Percentiles rank a stretch among this genome's conserved stretches.
Conservation (phyloP, 176 grass and related monocot species). For the Miscanthus lutarioriparius region DNA sequence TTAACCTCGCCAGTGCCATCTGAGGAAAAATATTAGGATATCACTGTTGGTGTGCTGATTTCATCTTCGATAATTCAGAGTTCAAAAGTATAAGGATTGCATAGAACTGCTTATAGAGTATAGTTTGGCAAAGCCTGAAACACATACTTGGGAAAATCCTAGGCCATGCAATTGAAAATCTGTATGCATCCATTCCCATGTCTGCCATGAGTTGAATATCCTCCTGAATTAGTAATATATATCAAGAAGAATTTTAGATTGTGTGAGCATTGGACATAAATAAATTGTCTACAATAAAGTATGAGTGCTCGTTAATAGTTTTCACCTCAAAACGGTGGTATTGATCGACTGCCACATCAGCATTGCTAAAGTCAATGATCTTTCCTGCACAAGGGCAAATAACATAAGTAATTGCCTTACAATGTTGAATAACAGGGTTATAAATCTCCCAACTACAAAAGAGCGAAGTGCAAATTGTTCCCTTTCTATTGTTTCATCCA, state of each 20-base stretch:
- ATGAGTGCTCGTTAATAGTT: neutral
- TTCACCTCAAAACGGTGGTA: constrained; percentile 78
- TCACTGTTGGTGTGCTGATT: neutral
- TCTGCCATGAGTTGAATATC: constrained; percentile 86
- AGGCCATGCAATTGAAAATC: constrained; percentile 91
- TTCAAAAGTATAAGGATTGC: neutral
- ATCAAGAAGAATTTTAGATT: neutral
- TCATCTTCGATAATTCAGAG: neutral
- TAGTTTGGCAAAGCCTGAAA: neutral
- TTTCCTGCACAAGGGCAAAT: constrained; percentile 55
- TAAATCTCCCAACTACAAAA: neutral
- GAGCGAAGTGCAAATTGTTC: neutral
- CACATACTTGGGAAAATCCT: constrained; percentile 76
- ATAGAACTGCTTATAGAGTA: neutral
- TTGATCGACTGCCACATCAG: constrained; percentile 83
- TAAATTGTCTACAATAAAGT: neutral
- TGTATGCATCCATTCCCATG: constrained; percentile 97
- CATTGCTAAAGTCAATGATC: constrained; percentile 86
- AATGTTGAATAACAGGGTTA: neutral
- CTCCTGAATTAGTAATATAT: constrained; percentile 42
- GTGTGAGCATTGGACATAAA: neutral
- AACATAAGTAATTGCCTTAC: neutral
- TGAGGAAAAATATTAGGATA: constrained; percentile 25
- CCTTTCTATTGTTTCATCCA: neutral
- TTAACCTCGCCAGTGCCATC: constrained; percentile 79